phyloP scores from a whole-genome alignment of 2,329 filamentous ascomycete species.

The Scleromitrula shiraiana region DNA sequence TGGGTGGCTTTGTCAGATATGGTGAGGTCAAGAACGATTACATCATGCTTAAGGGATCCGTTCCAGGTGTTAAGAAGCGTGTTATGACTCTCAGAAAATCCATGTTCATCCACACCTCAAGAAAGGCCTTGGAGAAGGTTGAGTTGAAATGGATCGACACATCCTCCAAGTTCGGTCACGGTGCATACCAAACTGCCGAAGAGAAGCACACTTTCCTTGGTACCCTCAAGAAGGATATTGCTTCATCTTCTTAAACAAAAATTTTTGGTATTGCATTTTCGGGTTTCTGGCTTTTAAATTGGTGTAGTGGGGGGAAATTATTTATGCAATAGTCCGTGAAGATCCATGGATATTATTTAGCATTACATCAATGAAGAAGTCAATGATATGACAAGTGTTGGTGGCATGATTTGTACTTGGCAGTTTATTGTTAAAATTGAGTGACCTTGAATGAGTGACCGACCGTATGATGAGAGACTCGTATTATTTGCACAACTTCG shows the following conservation, averaged over 20 bases:
- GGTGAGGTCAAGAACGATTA: conserved; percentile 99
- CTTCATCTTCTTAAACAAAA: conserved; percentile 41
- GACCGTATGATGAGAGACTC: too few relatives aligned
- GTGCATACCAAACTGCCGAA: conserved; percentile 95
- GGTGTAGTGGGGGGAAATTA: conserved; percentile 26
- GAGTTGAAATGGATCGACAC: conserved; percentile 99
- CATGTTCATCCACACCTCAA: conserved; percentile 94
- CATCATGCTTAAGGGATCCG: conserved; percentile 93
- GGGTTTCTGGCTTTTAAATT: conserved; percentile 22
- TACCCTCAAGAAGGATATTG: conserved; percentile 94
- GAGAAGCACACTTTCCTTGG: conserved; percentile 98
- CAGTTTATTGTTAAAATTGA: too few relatives aligned
- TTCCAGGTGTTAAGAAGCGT: conserved; percentile 98
- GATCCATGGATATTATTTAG: conserved; percentile 15
- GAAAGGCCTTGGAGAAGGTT: conserved; percentile 96
- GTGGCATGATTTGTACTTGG: background rate
- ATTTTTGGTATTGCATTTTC: conserved; percentile 30
- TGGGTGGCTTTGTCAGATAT: conserved; percentile 99
- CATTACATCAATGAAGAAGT: conserved; percentile 24
- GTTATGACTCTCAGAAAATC: conserved; percentile 98
- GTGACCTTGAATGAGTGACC: background rate
- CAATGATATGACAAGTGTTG: conserved; percentile 13
- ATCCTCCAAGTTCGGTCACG: conserved; percentile 99
- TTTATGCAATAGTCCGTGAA: conserved; percentile 24
- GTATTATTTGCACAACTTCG: too few relatives aligned